Percentiles rank a stretch among this genome's conserved stretches.
phyloP scores from a whole-genome alignment of 139 green algal species.

The Nannochloris sp. region DNA sequence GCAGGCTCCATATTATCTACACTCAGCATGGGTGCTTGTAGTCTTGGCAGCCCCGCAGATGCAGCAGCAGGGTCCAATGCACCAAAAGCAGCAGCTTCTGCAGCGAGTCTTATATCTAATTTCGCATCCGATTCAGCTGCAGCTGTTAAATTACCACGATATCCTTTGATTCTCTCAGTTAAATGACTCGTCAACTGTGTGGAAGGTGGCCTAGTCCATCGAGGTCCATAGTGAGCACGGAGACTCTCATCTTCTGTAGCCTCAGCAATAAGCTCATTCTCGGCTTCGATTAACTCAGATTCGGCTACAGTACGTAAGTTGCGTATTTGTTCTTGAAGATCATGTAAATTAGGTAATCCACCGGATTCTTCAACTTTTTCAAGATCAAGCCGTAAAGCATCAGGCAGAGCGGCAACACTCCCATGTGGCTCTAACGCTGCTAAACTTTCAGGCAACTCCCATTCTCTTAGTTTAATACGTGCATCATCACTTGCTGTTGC shows the following conservation, averaged over 20 bases:
- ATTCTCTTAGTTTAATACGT: constrained; percentile 59
- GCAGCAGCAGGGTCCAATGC: constrained; percentile 44
- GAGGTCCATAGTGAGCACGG: constrained; percentile 43
- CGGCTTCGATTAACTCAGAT: constrained; percentile 46
- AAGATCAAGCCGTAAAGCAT: constrained; percentile 65
- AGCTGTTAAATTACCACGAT: constrained; percentile 54
- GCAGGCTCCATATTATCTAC: constrained; percentile 60
- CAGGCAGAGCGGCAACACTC: constrained; percentile 45
- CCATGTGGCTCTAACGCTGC: constrained; percentile 48
- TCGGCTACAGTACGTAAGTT: constrained; percentile 49
- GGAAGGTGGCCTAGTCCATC: constrained; percentile 43
- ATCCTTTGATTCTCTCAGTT: constrained; percentile 57
- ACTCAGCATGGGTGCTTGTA: constrained; percentile 55
- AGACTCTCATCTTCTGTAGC: constrained; percentile 43
- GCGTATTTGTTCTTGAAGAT: constrained; percentile 34
- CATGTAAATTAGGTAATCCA: constrained; percentile 60
- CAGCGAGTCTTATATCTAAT: constrained; percentile 40
- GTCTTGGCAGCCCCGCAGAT: constrained; percentile 50
- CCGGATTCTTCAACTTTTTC: constrained; percentile 66
- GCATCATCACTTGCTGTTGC: constrained; percentile 73
- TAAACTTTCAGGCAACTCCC: constrained; percentile 51
- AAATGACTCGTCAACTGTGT: constrained; percentile 54
- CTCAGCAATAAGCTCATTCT: constrained; percentile 56
- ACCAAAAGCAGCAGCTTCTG: constrained; percentile 39
- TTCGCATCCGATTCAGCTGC: constrained; percentile 61